Evolutionary conservation across 2,329 filamentous ascomycete genomes (phyloP).

Genomic region (Aureobasidium sp.): DNA sequence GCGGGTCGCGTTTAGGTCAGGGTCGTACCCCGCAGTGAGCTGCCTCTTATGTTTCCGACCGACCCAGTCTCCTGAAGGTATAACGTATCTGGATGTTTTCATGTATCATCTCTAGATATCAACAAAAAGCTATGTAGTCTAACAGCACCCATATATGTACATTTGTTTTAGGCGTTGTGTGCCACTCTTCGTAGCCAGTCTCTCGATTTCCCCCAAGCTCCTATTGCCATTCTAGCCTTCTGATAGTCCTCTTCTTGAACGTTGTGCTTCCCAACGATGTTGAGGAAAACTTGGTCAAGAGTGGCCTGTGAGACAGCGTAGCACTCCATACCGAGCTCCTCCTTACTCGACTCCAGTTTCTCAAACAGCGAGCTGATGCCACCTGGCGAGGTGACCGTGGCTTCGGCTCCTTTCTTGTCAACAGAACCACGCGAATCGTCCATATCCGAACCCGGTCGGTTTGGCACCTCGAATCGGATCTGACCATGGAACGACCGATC

Average conservation of each 20-base stretch:
- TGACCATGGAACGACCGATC: slow-evolving; percentile 75
- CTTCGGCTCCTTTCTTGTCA: slow-evolving; percentile 2
- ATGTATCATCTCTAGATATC: too few species aligned
- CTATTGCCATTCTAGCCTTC: slow-evolving; percentile 13
- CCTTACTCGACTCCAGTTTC: slow-evolving; percentile 61
- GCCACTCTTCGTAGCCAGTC: background rate
- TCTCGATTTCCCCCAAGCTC: slow-evolving; percentile 7
- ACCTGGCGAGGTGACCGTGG: slow-evolving; percentile 10
- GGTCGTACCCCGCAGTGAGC: background rate
- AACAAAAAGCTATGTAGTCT: background rate
- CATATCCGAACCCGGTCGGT: slow-evolving; percentile 18
- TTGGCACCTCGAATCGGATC: slow-evolving; percentile 68
- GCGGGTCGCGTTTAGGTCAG: background rate
- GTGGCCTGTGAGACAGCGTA: slow-evolving; percentile 83
- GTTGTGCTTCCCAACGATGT: slow-evolving; percentile 72
- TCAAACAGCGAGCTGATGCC: slow-evolving; percentile 60
- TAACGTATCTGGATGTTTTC: too few species aligned
- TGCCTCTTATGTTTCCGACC: background rate
- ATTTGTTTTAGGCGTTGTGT: slow-evolving; percentile 6
- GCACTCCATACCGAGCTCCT: slow-evolving; percentile 64
- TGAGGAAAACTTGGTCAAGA: slow-evolving; percentile 82
- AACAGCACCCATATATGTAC: too few species aligned
- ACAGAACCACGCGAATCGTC: slow-evolving; percentile 10
- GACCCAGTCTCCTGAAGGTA: too few species aligned
- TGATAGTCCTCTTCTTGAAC: slow-evolving; percentile 58